phyloP scores from a whole-genome alignment of 805 yeast genomes.

The Myxozyma vanderwaltii region DNA sequence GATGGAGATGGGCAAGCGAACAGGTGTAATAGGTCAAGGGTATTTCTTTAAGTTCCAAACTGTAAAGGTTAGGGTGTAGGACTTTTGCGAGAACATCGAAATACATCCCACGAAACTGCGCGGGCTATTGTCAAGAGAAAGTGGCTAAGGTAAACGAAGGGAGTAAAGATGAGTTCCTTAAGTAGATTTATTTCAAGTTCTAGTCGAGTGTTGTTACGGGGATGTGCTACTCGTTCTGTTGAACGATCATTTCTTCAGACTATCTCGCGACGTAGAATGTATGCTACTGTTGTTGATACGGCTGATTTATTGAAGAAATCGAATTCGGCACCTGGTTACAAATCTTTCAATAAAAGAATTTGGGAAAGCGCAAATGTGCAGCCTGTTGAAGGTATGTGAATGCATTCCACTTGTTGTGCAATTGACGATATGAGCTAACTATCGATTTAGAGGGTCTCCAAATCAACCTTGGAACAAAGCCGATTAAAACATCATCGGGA shows the following conservation, averaged over 20 bases:
- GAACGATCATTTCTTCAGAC: too few relatives aligned
- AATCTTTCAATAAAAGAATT: slow-evolving; percentile 52
- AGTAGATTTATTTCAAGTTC: neutral
- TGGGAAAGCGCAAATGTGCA: slow-evolving; percentile 72
- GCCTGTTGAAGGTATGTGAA: slow-evolving; percentile 24
- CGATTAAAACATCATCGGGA: slow-evolving; percentile 85
- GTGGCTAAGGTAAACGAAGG: neutral
- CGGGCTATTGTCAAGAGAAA: too few relatives aligned
- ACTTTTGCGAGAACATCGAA: too few relatives aligned
- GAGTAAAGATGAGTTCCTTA: neutral
- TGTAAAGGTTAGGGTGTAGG: too few relatives aligned
- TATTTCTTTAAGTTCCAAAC: too few relatives aligned
- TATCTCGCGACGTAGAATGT: neutral
- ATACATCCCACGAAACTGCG: too few relatives aligned
- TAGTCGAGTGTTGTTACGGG: neutral
- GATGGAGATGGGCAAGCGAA: too few relatives aligned
- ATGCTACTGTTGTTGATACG: slow-evolving; percentile 28
- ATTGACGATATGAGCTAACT: neutral
- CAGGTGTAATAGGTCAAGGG: too few relatives aligned
- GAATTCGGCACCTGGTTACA: slow-evolving; percentile 1
- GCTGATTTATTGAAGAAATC: slow-evolving; percentile 22
- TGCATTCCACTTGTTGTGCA: neutral
- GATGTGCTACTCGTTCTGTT: neutral
- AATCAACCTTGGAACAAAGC: slow-evolving; percentile 60
- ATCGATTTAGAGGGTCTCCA: slow-evolving; percentile 17